Evolutionary conservation across 192 early-diverging fungal genomes (phyloP).

Genomic region (Backusella sp.): DNA sequence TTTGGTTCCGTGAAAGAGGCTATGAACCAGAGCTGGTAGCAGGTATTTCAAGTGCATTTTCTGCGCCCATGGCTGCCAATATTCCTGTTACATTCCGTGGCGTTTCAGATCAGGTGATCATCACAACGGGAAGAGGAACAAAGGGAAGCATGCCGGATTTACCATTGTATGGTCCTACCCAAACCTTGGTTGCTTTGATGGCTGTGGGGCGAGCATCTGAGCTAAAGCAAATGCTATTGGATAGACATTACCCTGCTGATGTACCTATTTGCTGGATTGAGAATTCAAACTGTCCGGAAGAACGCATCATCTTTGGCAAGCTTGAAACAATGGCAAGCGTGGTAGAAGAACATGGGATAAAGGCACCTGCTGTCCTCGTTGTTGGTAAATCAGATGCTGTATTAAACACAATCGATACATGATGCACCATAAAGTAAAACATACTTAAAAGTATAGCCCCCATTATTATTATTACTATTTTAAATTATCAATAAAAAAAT

Average conservation of each 20-base stretch:
- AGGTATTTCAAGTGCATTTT: slow-evolving; percentile 77
- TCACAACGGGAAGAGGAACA: slow-evolving; percentile 76
- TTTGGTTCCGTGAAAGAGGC: slow-evolving; percentile 70
- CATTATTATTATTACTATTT: neutral
- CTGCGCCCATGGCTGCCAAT: slow-evolving; percentile 67
- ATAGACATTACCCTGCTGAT: slow-evolving; percentile 59
- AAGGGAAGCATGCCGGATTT: slow-evolving; percentile 78
- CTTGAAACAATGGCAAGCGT: slow-evolving; percentile 60
- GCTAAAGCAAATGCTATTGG: slow-evolving; percentile 58
- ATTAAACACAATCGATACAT: neutral
- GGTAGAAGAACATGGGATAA: slow-evolving; percentile 62
- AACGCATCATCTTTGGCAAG: slow-evolving; percentile 68
- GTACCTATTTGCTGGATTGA: slow-evolving; percentile 82
- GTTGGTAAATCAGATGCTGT: slow-evolving; percentile 49
- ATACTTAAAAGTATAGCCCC: neutral
- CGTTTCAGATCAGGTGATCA: slow-evolving; percentile 81
- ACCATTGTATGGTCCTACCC: slow-evolving; percentile 61
- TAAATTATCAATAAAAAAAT: neutral
- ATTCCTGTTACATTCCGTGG: slow-evolving; percentile 90
- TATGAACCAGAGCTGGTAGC: slow-evolving; percentile 71
- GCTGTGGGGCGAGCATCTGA: slow-evolving; percentile 69
- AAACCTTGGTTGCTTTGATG: slow-evolving; percentile 86
- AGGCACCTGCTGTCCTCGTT: slow-evolving; percentile 78
- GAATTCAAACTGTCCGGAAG: slow-evolving; percentile 72
- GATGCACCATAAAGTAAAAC: neutral